Evolutionary conservation across 2,329 filamentous ascomycete genomes (phyloP).

Genomic region (Stemphylium lycopersici): DNA sequence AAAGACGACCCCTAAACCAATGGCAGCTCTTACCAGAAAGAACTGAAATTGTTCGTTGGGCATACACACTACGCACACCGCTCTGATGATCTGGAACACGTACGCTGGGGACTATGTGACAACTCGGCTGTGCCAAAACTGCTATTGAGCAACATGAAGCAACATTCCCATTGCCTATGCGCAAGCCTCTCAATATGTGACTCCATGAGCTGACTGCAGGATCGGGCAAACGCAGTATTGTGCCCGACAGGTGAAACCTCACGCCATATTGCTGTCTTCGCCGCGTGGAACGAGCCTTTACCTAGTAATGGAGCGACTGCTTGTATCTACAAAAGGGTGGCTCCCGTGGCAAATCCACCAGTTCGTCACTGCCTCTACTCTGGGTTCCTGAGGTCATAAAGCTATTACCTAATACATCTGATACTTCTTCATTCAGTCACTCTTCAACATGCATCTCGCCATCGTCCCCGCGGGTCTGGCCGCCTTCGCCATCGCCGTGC

Average conservation of each 20-base stretch:
- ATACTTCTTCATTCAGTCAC: background rate
- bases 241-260: conserved; percentile 11
- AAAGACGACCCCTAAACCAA: background rate
- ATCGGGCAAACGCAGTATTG: background rate
- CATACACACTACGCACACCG: background rate
- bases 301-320: background rate
- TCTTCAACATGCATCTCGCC: conserved; percentile 20
- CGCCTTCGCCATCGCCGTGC: conserved; percentile 15
- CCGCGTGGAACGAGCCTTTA: background rate
- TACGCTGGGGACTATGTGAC: background rate
- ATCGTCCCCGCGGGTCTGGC: conserved; percentile 19
- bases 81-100: background rate
- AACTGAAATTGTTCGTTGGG: background rate
- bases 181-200: background rate
- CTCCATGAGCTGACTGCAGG: background rate
- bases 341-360: background rate
- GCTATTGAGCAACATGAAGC: background rate
- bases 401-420: background rate
- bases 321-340: conserved; percentile 13
- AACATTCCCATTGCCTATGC: background rate
- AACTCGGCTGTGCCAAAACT: background rate
- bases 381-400: background rate
- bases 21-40: background rate
- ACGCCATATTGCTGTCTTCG: conserved; percentile 2
- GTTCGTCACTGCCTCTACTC: background rate